Percentiles rank a stretch among this genome's conserved stretches.
These are phyloP conservation scores for Aspergillus ochraceus DNA, from an alignment of 2,329 filamentous ascomycete genomes.

Conservation along the genomic window DNA sequence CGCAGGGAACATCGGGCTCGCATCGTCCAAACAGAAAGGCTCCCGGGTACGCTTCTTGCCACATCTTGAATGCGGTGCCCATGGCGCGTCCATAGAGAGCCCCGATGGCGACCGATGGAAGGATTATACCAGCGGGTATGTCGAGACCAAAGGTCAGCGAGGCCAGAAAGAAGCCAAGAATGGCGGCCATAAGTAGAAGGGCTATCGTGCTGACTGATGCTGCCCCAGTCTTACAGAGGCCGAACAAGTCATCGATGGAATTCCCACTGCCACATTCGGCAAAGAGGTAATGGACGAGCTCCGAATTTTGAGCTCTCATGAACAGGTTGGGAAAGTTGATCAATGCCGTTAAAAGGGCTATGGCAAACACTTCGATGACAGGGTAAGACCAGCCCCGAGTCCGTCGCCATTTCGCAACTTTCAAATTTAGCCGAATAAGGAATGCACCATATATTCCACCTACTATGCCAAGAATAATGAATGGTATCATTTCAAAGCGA, in stretches of 20 bases:
- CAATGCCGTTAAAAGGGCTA: slow-evolving; percentile 78
- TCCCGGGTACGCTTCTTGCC: slow-evolving; percentile 75
- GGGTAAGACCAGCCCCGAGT: slow-evolving; percentile 69
- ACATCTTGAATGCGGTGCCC: slow-evolving; percentile 85
- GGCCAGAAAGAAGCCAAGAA: slow-evolving; percentile 81
- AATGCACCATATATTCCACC: slow-evolving; percentile 93
- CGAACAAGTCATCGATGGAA: slow-evolving; percentile 80
- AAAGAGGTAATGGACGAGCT: slow-evolving; percentile 89
- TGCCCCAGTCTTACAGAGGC: slow-evolving; percentile 83
- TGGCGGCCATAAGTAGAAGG: slow-evolving; percentile 75
- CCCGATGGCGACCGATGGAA: slow-evolving; percentile 94
- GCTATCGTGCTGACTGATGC: slow-evolving; percentile 80
- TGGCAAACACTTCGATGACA: slow-evolving; percentile 73
- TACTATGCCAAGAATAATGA: slow-evolving; percentile 78
- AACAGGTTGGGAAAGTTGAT: slow-evolving; percentile 96
- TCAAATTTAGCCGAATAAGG: slow-evolving; percentile 94
- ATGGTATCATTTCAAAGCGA: slow-evolving; percentile 88
- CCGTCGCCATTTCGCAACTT: slow-evolving; percentile 77
- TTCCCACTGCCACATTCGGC: slow-evolving; percentile 72
- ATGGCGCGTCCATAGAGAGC: slow-evolving; percentile 86
- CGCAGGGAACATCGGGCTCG: slow-evolving; percentile 80
- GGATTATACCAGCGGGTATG: slow-evolving; percentile 90
- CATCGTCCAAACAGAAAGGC: slow-evolving; percentile 78
- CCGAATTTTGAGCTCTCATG: slow-evolving; percentile 88
- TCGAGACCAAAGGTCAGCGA: slow-evolving; percentile 90